These are phyloP conservation scores for Syzygium grande DNA, from an alignment of 345 rosid genomes.

Conservation along the genomic window DNA sequence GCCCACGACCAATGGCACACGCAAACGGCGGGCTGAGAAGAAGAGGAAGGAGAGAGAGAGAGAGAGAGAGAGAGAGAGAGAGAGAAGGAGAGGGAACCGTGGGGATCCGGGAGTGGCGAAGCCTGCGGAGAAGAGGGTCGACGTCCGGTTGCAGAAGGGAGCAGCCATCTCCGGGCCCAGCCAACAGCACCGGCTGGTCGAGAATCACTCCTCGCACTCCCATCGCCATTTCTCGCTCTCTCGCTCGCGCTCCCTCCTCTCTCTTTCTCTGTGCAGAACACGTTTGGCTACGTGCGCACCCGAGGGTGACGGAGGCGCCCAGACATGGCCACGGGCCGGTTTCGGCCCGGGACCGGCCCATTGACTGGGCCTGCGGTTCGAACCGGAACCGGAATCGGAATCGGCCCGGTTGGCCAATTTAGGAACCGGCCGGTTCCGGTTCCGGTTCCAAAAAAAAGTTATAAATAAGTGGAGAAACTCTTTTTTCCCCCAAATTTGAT, in stretches of 20 bases:
- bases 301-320: background rate
- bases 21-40: background rate
- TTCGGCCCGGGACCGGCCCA: no score
- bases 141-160: slow-evolving; percentile 13
- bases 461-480: no score
- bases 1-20: background rate
- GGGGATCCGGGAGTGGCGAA: slow-evolving; percentile 46
- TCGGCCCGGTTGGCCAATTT: no score
- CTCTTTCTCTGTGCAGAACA: background rate
- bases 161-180: slow-evolving; percentile 2
- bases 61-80: background rate
- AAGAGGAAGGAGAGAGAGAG: background rate
- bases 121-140: slow-evolving; percentile 32
- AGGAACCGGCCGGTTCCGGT: no score
- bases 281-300: background rate
- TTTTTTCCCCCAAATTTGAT: no score
- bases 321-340: no score
- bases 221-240: slow-evolving; percentile 4
- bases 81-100: slow-evolving; percentile 12
- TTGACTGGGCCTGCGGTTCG: no score
- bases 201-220: slow-evolving; percentile 33
- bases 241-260: background rate
- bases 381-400: no score
- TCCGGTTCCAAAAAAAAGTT: no score
- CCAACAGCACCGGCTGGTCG: slow-evolving; percentile 27